A percentile compares a stretch with the other conserved stretches of the same genome.
phyloP scores from a whole-genome alignment of 2,329 filamentous ascomycete species.

The Colletotrichum sp. region DNA sequence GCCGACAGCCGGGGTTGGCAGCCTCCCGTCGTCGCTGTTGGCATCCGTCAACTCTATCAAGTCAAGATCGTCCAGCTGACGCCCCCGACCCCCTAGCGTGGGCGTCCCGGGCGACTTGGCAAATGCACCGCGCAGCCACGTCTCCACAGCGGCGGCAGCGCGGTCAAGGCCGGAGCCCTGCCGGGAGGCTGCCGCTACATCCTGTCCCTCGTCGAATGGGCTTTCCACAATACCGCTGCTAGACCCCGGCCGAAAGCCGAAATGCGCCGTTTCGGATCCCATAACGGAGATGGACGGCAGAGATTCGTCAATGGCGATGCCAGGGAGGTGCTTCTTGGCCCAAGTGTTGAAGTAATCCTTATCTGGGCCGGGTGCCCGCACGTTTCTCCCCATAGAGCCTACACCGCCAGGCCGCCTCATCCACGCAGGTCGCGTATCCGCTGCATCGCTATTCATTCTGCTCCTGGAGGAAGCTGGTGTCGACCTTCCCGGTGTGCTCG shows the following conservation, averaged over 20 bases:
- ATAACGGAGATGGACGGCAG: slow-evolving; percentile 70
- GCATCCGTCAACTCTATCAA: slow-evolving; percentile 75
- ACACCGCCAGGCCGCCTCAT: slow-evolving; percentile 88
- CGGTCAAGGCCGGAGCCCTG: slow-evolving; percentile 72
- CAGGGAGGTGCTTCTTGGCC: slow-evolving; percentile 82
- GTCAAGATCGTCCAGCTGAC: slow-evolving; percentile 57
- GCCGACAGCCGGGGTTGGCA: slow-evolving; percentile 19
- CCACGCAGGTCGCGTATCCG: slow-evolving; percentile 56
- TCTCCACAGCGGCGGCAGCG: slow-evolving; percentile 85
- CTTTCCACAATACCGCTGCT: slow-evolving; percentile 53
- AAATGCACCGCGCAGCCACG: slow-evolving; percentile 86
- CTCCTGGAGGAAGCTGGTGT: slow-evolving; percentile 39
- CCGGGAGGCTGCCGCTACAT: slow-evolving; percentile 42
- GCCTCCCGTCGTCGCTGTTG: slow-evolving; percentile 57
- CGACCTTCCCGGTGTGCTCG: slow-evolving; percentile 29
- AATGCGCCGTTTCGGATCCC: slow-evolving; percentile 63
- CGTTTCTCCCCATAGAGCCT: slow-evolving; percentile 75
- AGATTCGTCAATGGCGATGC: slow-evolving; percentile 70
- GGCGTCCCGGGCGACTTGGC: slow-evolving; percentile 63
- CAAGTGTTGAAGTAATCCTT: slow-evolving; percentile 85
- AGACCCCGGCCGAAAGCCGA: slow-evolving; percentile 53
- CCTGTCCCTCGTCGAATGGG: slow-evolving; percentile 52
- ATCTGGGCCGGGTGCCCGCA: slow-evolving; percentile 79
- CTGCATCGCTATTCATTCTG: slow-evolving; percentile 39
- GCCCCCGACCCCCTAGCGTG: slow-evolving; percentile 37